These are phyloP conservation scores for Lactifluus rugatus DNA, from an alignment of 768 basidiomycete species.

Conservation along the genomic window DNA sequence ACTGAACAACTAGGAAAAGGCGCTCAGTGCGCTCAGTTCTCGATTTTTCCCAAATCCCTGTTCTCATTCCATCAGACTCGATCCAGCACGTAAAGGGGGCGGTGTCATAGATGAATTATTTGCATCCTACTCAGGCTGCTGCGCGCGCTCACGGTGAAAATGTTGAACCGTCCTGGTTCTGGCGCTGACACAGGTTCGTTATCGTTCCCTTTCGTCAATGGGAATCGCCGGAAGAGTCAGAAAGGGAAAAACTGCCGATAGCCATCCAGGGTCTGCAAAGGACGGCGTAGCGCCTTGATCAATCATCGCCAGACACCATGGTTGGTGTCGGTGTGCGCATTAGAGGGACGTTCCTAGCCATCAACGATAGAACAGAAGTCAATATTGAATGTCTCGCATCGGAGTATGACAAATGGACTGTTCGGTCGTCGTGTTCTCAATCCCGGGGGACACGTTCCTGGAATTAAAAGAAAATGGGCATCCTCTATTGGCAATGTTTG, in stretches of 20 bases:
- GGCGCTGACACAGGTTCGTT: neutral
- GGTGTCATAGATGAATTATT: neutral
- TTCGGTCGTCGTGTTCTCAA: too few species aligned
- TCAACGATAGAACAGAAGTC: neutral
- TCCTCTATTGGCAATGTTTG: too few species aligned
- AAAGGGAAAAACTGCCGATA: neutral
- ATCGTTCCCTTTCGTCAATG: neutral
- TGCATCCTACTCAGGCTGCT: neutral
- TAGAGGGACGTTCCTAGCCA: too few species aligned
- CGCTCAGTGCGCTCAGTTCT: neutral
- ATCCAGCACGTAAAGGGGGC: neutral
- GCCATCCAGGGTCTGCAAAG: neutral
- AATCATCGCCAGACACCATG: neutral
- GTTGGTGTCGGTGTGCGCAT: neutral
- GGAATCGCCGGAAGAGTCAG: neutral
- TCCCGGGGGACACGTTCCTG: too few species aligned
- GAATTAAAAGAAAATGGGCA: too few species aligned
- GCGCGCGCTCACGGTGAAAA: neutral
- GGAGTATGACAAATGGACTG: too few species aligned
- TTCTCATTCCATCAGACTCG: neutral
- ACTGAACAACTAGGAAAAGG: neutral
- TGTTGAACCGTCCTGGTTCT: neutral
- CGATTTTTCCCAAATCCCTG: neutral
- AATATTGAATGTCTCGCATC: too few species aligned
- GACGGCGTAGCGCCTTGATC: neutral